These are phyloP conservation scores for Pinus tabuliformis DNA, from an alignment of 75 land plant genomes.

Conservation along the genomic window DNA sequence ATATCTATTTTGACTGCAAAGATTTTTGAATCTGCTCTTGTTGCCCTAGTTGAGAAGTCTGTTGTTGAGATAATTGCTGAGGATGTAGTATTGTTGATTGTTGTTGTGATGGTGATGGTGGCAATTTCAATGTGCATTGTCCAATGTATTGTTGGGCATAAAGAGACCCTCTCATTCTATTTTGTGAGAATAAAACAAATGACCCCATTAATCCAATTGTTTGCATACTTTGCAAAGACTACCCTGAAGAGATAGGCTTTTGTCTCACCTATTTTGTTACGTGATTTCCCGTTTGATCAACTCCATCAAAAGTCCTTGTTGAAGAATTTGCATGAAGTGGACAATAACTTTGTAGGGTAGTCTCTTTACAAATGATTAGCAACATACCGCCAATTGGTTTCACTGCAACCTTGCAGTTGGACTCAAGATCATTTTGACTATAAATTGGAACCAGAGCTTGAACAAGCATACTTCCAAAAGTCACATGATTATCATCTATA, in stretches of 20 bases:
- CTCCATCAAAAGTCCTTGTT: too few relatives aligned
- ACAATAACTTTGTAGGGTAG: too few relatives aligned
- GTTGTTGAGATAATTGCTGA: conserved; percentile 35
- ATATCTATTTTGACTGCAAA: conserved; percentile 24
- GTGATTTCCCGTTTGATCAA: too few relatives aligned
- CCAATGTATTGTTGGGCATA: neutral
- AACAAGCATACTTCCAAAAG: too few relatives aligned
- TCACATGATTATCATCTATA: too few relatives aligned
- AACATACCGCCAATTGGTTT: too few relatives aligned
- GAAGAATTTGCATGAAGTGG: too few relatives aligned
- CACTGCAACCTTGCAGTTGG: too few relatives aligned
- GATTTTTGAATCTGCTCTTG: conserved; percentile 25
- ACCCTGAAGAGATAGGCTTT: conserved; percentile 1
- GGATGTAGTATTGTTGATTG: conserved; percentile 13
- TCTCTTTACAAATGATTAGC: too few relatives aligned
- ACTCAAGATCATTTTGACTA: too few relatives aligned
- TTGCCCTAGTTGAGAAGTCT: conserved; percentile 9
- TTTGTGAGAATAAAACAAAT: conserved; percentile 1
- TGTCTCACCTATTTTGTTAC: neutral
- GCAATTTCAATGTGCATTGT: neutral
- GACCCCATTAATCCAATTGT: neutral
- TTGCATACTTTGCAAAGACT: conserved; percentile 6
- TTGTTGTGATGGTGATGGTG: neutral
- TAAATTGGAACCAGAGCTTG: too few relatives aligned
- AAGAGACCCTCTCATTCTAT: neutral